Evolutionary conservation across 2,329 filamentous ascomycete species (phyloP), one percentile per base, ranked within the genome.

Genomic region (Rhynchosporium agropyri): DNA sequence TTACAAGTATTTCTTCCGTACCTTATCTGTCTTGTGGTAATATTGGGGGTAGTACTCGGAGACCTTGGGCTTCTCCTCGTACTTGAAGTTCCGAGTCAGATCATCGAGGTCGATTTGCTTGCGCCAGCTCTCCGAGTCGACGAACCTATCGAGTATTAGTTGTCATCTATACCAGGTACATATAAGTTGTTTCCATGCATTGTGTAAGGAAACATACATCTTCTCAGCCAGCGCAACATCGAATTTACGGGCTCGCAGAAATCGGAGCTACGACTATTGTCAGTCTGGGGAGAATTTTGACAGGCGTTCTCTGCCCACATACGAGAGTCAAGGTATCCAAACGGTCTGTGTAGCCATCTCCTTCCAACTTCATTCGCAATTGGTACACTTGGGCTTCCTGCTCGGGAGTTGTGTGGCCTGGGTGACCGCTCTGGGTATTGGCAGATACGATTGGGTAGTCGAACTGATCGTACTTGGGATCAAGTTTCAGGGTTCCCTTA

Each of bases 1-100:
- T 8, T 45, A 20, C 1, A 2, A 20, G 43, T 20, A 3, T 40
- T 33, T 20, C 45, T 13, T 42, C n/a, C 48, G 51, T 65, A 89
- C 87, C 80, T 92, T 92, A 79, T 95, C 91, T 12, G 88, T 94
- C 82, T 97, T 97, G 85, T 99, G 95, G 82, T 99, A 99, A 83
- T 95, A 99, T 80, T 99, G 95, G 54, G 92, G 92, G 80, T 99
- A 99, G 83, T 90, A 97, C 79, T 94, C 82, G 78, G 91, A 91
- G 63, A 99, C 85, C 75, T 94, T 77, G 61, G 84, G 76, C 78
- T 94, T 95, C 84, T 97, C 93, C 67, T 83, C 83, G 81, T 97
- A 97, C 64, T 95, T 87, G 82, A 96, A 97, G 71, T 80, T 89
- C 67, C 85, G 86, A 60, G 94, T 86, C 43, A 91, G 84, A 68